These are phyloP conservation scores for Corylus avellana DNA, from an alignment of 306 rosid species.

Conservation along the genomic window DNA sequence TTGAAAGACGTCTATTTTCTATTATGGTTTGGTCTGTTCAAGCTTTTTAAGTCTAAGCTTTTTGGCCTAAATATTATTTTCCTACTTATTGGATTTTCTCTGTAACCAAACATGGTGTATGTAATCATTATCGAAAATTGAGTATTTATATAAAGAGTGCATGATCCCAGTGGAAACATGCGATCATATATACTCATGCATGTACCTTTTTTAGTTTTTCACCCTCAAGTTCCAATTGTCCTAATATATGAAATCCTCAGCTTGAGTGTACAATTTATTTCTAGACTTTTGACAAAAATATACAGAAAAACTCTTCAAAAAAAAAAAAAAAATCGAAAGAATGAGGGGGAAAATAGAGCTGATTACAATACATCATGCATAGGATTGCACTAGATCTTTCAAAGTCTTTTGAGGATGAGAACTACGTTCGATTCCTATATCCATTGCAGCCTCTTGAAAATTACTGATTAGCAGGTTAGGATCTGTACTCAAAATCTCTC, in stretches of 20 bases:
- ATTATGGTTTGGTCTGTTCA: too few species aligned
- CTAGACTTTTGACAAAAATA: conserved; percentile 6
- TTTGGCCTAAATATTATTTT: too few species aligned
- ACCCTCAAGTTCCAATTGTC: neutral
- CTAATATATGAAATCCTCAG: conserved; percentile 8
- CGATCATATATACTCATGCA: neutral
- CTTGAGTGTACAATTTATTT: conserved; percentile 20
- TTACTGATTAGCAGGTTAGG: conserved; percentile 18
- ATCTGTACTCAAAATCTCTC: conserved; percentile 20
- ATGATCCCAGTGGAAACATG: neutral
- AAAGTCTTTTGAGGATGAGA: neutral
- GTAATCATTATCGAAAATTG: too few species aligned
- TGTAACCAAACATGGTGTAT: too few species aligned
- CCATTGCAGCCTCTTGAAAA: conserved; percentile 7
- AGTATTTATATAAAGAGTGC: neutral
- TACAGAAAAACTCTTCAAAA: neutral
- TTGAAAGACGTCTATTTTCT: too few species aligned
- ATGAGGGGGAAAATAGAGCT: neutral
- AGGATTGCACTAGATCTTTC: neutral
- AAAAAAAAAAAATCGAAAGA: neutral
- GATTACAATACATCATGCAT: neutral
- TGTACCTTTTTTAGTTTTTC: neutral
- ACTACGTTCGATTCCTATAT: neutral
- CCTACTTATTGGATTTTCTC: too few species aligned
- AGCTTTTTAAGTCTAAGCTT: too few species aligned